phyloP scores from a whole-genome alignment of 2,329 filamentous ascomycete species.

The Talaromyces marneffei region DNA sequence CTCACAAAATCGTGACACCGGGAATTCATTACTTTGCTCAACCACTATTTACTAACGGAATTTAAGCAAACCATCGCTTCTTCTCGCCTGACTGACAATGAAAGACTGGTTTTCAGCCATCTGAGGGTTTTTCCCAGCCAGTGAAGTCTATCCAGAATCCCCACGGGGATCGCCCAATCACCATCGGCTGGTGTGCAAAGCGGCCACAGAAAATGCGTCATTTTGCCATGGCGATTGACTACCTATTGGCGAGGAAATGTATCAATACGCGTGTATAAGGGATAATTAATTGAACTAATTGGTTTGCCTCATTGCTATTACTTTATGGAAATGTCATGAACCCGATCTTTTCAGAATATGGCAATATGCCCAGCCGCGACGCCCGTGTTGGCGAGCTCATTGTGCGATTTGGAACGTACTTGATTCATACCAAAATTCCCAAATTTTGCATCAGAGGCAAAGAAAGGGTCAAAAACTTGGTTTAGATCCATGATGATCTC shows the following conservation, averaged over 20 bases:
- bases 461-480: background rate
- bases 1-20: background rate
- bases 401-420: background rate
- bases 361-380: background rate
- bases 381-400: background rate
- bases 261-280: background rate
- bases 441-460: slow-evolving; percentile 9
- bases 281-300: background rate
- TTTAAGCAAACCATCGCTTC: background rate
- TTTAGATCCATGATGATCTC: background rate
- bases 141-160: background rate
- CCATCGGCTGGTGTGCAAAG: background rate
- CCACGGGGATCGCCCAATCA: slow-evolving; percentile 2
- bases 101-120: background rate
- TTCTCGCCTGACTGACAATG: background rate
- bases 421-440: background rate
- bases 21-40: no score
- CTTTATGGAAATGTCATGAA: slow-evolving; percentile 4
- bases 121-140: background rate
- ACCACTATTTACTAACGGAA: background rate
- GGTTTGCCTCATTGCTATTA: background rate
- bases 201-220: background rate
- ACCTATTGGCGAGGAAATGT: background rate
- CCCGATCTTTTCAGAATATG: background rate
- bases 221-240: background rate